Base-by-base conservation (phyloP, 1,284 basidiomycete genomes). In the Somion occarium region DNA sequence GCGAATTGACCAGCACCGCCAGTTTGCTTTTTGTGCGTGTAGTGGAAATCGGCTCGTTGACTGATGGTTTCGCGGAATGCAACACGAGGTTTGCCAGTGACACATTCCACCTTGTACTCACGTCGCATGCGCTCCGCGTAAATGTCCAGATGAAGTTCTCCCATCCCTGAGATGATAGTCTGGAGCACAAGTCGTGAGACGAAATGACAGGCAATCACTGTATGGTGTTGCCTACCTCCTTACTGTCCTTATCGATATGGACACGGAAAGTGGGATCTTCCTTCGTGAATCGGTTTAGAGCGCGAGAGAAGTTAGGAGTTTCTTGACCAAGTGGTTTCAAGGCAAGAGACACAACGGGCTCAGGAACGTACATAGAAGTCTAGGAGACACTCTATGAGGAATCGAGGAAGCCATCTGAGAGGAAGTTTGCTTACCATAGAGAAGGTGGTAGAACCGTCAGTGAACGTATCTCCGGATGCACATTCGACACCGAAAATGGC, bases 161-260 rank as follows among this genome's bases (percentile, higher is more conserved):
- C 97, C 97, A 99, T 99, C 18, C 97, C 97, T 27, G 93, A 96
- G 57, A 99, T 98, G 69, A 99, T 99, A n/a, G 97, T 99, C 88
- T 93, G 20, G 47, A n/a, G 24, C 24, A 30, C 7, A 9, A 19
- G 19, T 15, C 39, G 5, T 43, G 24, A 57, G 48, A 41, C 47
- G 45, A 52, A 53, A 44, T 12, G 23, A 25, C n/a, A 49, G 37
- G 44, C 4, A 46, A n/a, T 5, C 20, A 23, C 1, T 5, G 37
- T 15, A 38, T 43, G 34, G 19, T 42, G 34, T 24, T 42, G 55
- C 68, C 49, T 58, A 88, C 89, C 81, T 99, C 97, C 71, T 95
- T 92, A 61, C 89, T 93, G 66, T 98, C 94, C 30, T 78, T 70
- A 70, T 99, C 97, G 52, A 99, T 82, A 68, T 98, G 96, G 1